These are phyloP conservation scores for Phyllosticta ampelicida DNA, from an alignment of 2,329 filamentous ascomycete genomes.

Conservation along the genomic window DNA sequence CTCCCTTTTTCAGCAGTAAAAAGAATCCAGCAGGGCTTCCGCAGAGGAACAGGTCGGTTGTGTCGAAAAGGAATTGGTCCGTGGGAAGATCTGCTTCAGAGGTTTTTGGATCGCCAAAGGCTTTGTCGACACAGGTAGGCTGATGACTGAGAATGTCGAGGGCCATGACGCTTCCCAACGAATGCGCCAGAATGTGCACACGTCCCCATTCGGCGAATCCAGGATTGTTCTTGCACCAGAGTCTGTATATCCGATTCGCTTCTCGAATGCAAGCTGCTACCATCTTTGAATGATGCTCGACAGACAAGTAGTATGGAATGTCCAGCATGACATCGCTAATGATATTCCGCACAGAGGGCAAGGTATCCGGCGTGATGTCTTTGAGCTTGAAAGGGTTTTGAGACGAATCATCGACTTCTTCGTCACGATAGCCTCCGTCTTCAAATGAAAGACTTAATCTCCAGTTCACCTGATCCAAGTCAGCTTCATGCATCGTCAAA, in stretches of 20 bases:
- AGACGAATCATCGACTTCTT: slow-evolving; percentile 39
- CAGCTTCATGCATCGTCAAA: background rate
- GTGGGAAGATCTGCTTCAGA: slow-evolving; percentile 39
- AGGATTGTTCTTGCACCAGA: slow-evolving; percentile 92
- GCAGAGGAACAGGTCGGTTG: slow-evolving; percentile 75
- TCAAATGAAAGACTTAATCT: slow-evolving; percentile 79
- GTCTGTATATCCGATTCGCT: slow-evolving; percentile 86
- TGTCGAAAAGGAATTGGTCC: slow-evolving; percentile 75
- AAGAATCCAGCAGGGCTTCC: slow-evolving; percentile 93
- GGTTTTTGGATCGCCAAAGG: slow-evolving; percentile 23
- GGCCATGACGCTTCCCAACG: slow-evolving; percentile 88
- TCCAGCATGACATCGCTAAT: slow-evolving; percentile 98
- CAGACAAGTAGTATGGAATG: slow-evolving; percentile 94
- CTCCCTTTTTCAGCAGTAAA: slow-evolving; percentile 65
- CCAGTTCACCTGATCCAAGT: slow-evolving; percentile 61
- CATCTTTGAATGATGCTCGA: slow-evolving; percentile 85
- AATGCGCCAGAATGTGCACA: slow-evolving; percentile 88
- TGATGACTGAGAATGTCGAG: slow-evolving; percentile 84
- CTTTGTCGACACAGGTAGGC: slow-evolving; percentile 55
- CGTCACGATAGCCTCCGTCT: slow-evolving; percentile 52
- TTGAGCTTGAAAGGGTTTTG: slow-evolving; percentile 59
- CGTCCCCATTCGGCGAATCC: slow-evolving; percentile 70
- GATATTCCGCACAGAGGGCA: slow-evolving; percentile 81
- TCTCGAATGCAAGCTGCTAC: slow-evolving; percentile 77
- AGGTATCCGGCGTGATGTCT: slow-evolving; percentile 83